These are phyloP conservation scores for Trichomonascus vanleenenianus DNA, from an alignment of 805 yeast genomes.

Conservation along the genomic window DNA sequence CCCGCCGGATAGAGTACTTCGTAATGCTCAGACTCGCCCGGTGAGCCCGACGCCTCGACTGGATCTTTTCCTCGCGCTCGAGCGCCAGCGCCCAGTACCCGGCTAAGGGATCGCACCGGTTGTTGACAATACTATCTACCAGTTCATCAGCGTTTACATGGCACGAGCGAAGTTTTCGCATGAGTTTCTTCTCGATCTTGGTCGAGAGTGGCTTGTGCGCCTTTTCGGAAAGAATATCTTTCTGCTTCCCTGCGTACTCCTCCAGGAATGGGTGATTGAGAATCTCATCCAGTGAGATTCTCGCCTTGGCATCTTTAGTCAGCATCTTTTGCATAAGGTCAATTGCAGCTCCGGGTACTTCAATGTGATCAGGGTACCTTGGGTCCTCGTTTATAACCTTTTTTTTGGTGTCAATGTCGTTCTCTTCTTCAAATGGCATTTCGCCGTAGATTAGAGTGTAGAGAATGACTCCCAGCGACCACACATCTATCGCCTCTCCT, in stretches of 20 bases:
- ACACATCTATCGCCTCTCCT: constrained; percentile 73
- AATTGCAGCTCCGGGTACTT: constrained; percentile 32
- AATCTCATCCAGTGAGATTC: constrained; percentile 54
- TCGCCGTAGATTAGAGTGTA: constrained; percentile 79
- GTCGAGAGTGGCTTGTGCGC: constrained; percentile 44
- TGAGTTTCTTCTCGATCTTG: constrained; percentile 51
- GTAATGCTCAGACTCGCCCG: constrained; percentile 11
- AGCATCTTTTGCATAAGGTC: constrained; percentile 48
- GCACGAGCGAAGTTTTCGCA: constrained; percentile 50
- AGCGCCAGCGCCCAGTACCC: constrained; percentile 68
- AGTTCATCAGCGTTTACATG: constrained; percentile 60
- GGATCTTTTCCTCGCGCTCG: constrained; percentile 38
- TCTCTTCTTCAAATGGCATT: constrained; percentile 88
- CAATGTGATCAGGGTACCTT: constrained; percentile 32
- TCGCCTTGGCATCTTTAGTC: constrained; percentile 52
- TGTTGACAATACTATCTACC: constrained; percentile 46
- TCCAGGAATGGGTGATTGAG: constrained; percentile 44
- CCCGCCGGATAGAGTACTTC: constrained; percentile 7
- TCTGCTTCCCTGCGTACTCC: constrained; percentile 36
- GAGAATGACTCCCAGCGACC: constrained; percentile 87
- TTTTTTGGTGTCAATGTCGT: constrained; percentile 50
- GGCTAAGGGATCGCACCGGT: constrained; percentile 61
- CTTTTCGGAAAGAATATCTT: constrained; percentile 31
- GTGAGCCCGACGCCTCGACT: constrained; percentile 9
- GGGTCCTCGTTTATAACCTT: constrained; percentile 66